Base-by-base conservation (phyloP, 2,329 filamentous ascomycete species). In the Xylariaceae sp. region DNA sequence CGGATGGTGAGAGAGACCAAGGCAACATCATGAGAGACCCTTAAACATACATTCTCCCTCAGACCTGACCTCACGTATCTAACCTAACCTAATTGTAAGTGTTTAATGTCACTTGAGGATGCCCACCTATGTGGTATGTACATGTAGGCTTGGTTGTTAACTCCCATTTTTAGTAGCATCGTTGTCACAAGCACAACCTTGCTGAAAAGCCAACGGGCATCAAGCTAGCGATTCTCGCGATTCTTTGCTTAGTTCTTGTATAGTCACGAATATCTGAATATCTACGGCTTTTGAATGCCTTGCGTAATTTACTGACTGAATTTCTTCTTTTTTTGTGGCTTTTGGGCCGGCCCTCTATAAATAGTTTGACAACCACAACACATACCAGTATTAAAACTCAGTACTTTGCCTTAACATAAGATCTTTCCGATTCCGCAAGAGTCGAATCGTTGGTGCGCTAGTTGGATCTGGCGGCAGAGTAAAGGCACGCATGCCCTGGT, bases 361-460 rank as follows among this genome's bases (percentile, higher is more conserved):
- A 32, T 47, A 50, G 49, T 43, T 54, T 54, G 34, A 37, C 48
- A 35, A 39, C 27, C 12, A 47, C 39, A 51, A 53, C 51, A 47
- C 51, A 47, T 47, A 58, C 50, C 51, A n/a, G 35, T 19, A 19
- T 19, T 19, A 19, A 19, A 56, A 41, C 40, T 34, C 46, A n/a
- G 29, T 54, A 54, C 43, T 19, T 29, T 45, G 45, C 44, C 27
- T 48, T 42, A 40, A 44, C 41, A 44, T 42, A 45, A 42, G n/a
- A 30, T 37, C 39, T 31, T 54, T 53, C 53, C 43, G 39, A 49
- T 47, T 49, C 55, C 57, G 59, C 62, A 65, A 62, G 45, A 58
- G 60, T 57, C 60, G 60, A 45, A 59, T 56, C 54, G 55, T 55
- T 50, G 54, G 53, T 49, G 53, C 43, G n/a, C 19, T 32, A 44